Percentiles rank a stretch among this genome's conserved stretches.
Evolutionary conservation across 129 eudicot species (phyloP).

Genomic region (Pseudognaphalium luteoalbum): DNA sequence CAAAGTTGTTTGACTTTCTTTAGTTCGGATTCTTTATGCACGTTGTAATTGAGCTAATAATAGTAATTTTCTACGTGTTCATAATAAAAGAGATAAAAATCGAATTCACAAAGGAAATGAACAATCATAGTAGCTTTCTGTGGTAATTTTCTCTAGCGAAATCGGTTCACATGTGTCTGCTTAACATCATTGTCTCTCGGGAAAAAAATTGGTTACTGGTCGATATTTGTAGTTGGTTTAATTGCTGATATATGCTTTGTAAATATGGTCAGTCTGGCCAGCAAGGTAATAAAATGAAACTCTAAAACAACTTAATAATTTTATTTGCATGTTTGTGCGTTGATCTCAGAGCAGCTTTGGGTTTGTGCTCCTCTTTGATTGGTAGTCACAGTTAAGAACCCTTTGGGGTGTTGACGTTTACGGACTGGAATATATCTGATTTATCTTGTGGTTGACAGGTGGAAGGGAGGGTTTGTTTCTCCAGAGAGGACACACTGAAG

Average conservation of each 20-base stretch:
- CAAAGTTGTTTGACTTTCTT: conserved; percentile 35
- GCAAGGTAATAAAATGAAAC: not conserved
- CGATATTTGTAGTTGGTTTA: not conserved
- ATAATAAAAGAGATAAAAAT: not conserved
- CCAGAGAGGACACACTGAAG: conserved; percentile 75
- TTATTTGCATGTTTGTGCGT: not conserved
- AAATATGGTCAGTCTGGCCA: not conserved
- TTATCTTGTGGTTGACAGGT: conserved; percentile 51
- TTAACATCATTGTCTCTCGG: not conserved
- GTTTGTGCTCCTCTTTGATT: conserved; percentile 11
- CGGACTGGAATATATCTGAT: conserved; percentile 5
- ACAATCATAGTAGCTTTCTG: not conserved
- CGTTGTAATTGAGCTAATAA: conserved; percentile 19
- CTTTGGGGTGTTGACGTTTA: conserved; percentile 6
- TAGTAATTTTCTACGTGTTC: not conserved
- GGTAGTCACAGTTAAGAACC: conserved; percentile 3
- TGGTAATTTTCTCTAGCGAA: not conserved
- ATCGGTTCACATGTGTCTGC: not conserved
- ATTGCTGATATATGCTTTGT: not conserved
- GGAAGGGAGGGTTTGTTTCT: conserved; percentile 87
- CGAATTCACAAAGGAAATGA: not conserved
- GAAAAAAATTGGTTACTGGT: not conserved
- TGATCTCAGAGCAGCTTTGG: not conserved
- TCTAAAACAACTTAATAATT: not conserved
- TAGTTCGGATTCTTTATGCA: conserved; percentile 14